phyloP scores from a whole-genome alignment of 352 stramenopile genomes.

The Globisporangium paddicum region DNA sequence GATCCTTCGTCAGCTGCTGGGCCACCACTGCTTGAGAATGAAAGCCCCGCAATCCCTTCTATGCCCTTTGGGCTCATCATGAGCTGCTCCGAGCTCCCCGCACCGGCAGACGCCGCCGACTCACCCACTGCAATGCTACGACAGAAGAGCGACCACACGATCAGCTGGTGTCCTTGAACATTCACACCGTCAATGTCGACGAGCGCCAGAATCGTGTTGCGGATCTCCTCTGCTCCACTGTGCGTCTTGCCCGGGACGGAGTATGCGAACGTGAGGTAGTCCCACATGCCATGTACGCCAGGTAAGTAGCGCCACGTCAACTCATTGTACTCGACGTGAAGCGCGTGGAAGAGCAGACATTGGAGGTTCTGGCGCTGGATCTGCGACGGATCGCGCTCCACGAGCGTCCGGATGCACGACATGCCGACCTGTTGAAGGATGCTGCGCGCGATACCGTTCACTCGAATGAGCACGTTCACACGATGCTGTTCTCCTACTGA shows the following conservation, averaged over 20 bases:
- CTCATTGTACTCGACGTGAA: conserved; percentile 64
- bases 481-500: conserved; percentile 18
- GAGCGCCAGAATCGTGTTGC: conserved; percentile 53
- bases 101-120: conserved; percentile 33
- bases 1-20: not conserved
- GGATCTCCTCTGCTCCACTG: conserved; percentile 37
- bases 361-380: conserved; percentile 59
- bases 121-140: conserved; percentile 78
- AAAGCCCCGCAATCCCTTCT: conserved; percentile 14
- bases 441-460: conserved; percentile 53
- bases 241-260: conserved; percentile 21
- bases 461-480: conserved; percentile 35
- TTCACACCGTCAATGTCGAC: conserved; percentile 64
- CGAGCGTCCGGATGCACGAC: conserved; percentile 73
- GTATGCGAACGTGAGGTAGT: conserved; percentile 45
- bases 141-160: conserved; percentile 72
- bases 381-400: conserved; percentile 65
- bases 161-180: conserved; percentile 39
- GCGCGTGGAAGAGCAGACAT: conserved; percentile 70
- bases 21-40: conserved; percentile 2
- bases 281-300: conserved; percentile 63
- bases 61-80: conserved; percentile 77
- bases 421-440: conserved; percentile 69
- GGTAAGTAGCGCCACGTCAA: conserved; percentile 62
- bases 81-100: conserved; percentile 26